Base-by-base conservation (phyloP, 2,329 filamentous ascomycete genomes). In the Laburnicola sp. region DNA sequence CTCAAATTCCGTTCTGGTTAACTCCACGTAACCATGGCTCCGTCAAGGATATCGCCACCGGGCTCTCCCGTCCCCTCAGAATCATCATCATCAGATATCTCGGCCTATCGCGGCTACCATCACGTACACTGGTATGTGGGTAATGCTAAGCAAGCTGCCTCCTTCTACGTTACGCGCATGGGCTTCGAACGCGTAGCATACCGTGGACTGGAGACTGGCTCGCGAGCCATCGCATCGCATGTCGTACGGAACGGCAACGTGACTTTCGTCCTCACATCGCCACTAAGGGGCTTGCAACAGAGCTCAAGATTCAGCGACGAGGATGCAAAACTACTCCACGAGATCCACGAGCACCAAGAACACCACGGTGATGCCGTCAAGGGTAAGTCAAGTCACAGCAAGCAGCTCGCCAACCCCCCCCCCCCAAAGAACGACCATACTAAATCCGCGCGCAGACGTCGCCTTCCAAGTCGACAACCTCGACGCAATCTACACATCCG, bases 81-180 rank as follows among this genome's bases (percentile, higher is more conserved):
- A 36, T 48, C 62, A 23, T 59, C 56, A 11, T 53, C 57, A 16
- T 57, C 64, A 30, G 66, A 70, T 67, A 43, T 79, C 63, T 63
- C 76, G 63, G 55, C 74, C 69, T 92, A 96, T 77, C 83, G 84
- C 54, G 91, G 90, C 68, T 97, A 96, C 73, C 90, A 96, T 75
- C 89, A 96, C 74, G 84, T 96, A 50, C 92, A 91, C 62, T 97
- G 92, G 92, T 96, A 91, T 78, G 93, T 97, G 27, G 91, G 92
- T 70, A 97, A 97, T 71, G 92, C 93, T 64, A 97, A 97, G 77
- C 92, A 97, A 78, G 90, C 91, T 2, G 92, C 92, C 34, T 83
- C 87, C 10, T 97, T 90, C 77, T 97, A 96, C 76, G 86, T 87
- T 61, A 86, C 84, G 8, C 88, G 91, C 60, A 91, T 97, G 78